Base-by-base conservation (phyloP, 164 flowering plant genomes). In the Chloranthus sessilifolius region DNA sequence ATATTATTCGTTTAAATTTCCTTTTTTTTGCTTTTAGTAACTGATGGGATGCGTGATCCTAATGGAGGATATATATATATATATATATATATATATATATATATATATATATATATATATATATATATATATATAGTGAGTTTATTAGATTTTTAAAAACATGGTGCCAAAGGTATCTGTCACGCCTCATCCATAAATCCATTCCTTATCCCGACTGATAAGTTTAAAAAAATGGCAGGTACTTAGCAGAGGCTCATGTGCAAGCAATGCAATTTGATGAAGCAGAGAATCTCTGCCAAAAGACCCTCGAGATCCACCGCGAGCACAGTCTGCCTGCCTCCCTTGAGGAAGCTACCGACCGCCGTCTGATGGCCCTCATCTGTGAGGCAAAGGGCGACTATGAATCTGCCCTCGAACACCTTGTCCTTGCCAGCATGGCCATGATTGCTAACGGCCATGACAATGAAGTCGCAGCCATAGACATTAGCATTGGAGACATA, bases 221-320 rank as follows among this genome's bases (percentile, higher is more conserved):
- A n/a, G n/a, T n/a, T n/a, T n/a, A n/a, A n/a, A n/a, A n/a, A n/a
- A n/a, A n/a, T 71, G 26, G 39, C 74, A 91, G 96, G 76, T 88
- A 92, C 66, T 69, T 92, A 47, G 95, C 99, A 15, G 99, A 92
- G 68, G 96, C 99, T 14, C 83, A 81, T 57, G 92, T 86, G 49
- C 96, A 92, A 71, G 95, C 95, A 34, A 88, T 92, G 99, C 94
- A 86, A 58, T 92, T 92, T 55, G 86, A 84, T 49, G 94, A 82
- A 61, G 99, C 99, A 21, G 97, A 88, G 50, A 71, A 62, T 11
- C 60, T 92, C 31, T 86, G 89, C 77, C 78, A 81, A 72, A 82
- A 69, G 66, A 86, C 95, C 35, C 95, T 92, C 24, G 97, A 86
- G 55, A 88, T 92, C 62, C 99, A 92, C 55, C 85, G 81, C 1